These are phyloP conservation scores for Trichoderma atroviride DNA, from an alignment of 2,329 filamentous ascomycete species.

Conservation along the genomic window DNA sequence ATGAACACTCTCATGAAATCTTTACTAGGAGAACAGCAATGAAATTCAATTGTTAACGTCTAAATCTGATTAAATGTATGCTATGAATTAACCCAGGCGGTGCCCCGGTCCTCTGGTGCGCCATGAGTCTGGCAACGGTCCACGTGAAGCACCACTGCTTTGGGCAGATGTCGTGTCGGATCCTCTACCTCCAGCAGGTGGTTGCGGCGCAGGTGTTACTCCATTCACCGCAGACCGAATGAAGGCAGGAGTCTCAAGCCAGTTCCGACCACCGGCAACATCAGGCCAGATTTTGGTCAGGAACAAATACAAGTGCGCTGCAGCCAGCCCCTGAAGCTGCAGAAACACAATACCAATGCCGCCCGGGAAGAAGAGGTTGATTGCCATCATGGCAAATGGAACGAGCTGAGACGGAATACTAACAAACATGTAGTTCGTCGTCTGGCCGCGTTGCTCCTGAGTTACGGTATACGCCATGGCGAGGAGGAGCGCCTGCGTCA, in stretches of 20 bases:
- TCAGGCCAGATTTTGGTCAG: conserved; percentile 84
- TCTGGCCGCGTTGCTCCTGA: conserved; percentile 79
- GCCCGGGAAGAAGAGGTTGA: conserved; percentile 68
- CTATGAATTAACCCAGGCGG: conserved; percentile 56
- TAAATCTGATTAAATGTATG: neutral
- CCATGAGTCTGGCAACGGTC: conserved; percentile 66
- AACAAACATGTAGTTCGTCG: conserved; percentile 78
- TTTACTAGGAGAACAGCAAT: neutral
- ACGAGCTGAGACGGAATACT: conserved; percentile 80
- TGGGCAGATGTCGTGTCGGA: conserved; percentile 43
- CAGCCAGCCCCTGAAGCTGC: conserved; percentile 77
- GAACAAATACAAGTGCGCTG: conserved; percentile 90
- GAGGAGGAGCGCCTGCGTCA: conserved; percentile 69
- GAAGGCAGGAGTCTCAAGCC: conserved; percentile 72
- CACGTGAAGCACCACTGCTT: conserved; percentile 47
- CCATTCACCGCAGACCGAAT: conserved; percentile 57
- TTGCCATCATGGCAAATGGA: conserved; percentile 76
- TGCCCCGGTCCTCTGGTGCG: conserved; percentile 63
- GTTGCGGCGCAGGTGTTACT: conserved; percentile 1
- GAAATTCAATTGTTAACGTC: neutral
- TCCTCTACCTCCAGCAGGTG: conserved; percentile 8
- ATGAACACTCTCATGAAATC: neutral
- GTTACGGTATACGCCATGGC: conserved; percentile 82
- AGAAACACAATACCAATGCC: conserved; percentile 60
- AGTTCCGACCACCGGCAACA: conserved; percentile 80